Base-by-base conservation (phyloP, 495 filamentous ascomycete genomes). In the Filosporella fistucella region DNA sequence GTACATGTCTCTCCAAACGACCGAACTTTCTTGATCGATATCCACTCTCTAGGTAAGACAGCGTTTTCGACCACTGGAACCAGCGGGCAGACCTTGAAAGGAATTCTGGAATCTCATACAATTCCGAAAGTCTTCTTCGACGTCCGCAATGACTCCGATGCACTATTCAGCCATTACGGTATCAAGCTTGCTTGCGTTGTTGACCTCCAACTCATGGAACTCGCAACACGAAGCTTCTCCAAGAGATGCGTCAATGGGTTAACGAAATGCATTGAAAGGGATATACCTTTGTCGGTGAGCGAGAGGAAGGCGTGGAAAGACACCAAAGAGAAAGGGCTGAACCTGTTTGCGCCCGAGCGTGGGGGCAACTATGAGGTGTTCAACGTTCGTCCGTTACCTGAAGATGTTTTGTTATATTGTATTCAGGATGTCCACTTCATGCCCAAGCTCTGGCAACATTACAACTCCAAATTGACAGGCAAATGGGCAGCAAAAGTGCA, bases 171-270 rank as follows among this genome's bases (percentile, higher is more conserved):
- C 20, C 71, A 69, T 20, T 77, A 56, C 36, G 38, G 51, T 1
- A 54, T 76, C 22, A 23, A 48, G 0, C 45, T 70, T 9, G 24
- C 24, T 13, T 2, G 76, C 0, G 49, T 80, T 1, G 28, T 68
- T 1, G 77, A 82, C 47, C 32, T 84, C 9, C 80, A 84, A 55
- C 64, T 83, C 1, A 72, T 84, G 70, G 74, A 83, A 43, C 42
- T 64, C 4, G 73, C 69, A 5, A 61, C 61, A 1, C 56, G 78
- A 6, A 18, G 21, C 5, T 30, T 5, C 16, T 42, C 17, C 0
- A 62, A 46, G 48, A 59, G 47, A 33, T 62, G 41, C 22, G 33
- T 79, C 25, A 52, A 26, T 26, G 45, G 52, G 10, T 58, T 82
- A 0, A 52, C 58, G 1, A 68, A 60, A 28, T 80, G 76, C 51